Conservation (phyloP, 208 protist species). For the Leptomonas seymouri region DNA sequence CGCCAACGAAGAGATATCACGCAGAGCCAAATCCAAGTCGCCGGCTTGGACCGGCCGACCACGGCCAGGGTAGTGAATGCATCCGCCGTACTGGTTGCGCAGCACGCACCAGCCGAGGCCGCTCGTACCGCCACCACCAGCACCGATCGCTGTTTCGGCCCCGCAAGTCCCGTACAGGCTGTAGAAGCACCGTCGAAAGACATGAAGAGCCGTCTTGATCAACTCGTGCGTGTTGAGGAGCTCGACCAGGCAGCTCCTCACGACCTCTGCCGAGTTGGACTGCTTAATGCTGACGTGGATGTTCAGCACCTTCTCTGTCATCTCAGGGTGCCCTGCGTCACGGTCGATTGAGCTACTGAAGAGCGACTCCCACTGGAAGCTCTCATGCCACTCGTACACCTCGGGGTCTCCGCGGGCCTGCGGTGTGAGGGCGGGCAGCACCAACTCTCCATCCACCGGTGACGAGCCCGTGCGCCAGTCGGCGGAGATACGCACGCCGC, state of each 20-base stretch:
- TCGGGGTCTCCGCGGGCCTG: slow-evolving; percentile 25
- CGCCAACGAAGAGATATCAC: slow-evolving; percentile 74
- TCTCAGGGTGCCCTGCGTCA: neutral
- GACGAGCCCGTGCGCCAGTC: slow-evolving; percentile 61
- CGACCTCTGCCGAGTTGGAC: slow-evolving; percentile 49
- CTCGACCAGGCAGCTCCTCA: slow-evolving; percentile 43
- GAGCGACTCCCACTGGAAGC: slow-evolving; percentile 83
- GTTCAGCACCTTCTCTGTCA: slow-evolving; percentile 5
- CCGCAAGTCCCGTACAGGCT: slow-evolving; percentile 85
- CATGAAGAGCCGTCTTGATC: slow-evolving; percentile 45
- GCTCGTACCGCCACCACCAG: slow-evolving; percentile 31
- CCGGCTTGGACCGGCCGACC: slow-evolving; percentile 47
- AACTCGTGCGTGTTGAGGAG: slow-evolving; percentile 46
- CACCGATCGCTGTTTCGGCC: slow-evolving; percentile 45
- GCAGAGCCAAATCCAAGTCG: slow-evolving; percentile 72
- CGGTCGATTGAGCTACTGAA: slow-evolving; percentile 28
- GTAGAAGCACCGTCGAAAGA: slow-evolving; percentile 88
- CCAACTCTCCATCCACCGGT: slow-evolving; percentile 52
- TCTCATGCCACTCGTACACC: slow-evolving; percentile 57
- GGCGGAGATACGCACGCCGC: slow-evolving; percentile 55
- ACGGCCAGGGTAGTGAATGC: slow-evolving; percentile 52
- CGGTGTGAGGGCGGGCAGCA: slow-evolving; percentile 26
- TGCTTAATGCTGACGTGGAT: slow-evolving; percentile 21
- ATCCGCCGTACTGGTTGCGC: slow-evolving; percentile 71
- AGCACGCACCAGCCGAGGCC: slow-evolving; percentile 72